phyloP scores from a whole-genome alignment of 176 grass and related monocot species.

The Oryza coarctata region DNA sequence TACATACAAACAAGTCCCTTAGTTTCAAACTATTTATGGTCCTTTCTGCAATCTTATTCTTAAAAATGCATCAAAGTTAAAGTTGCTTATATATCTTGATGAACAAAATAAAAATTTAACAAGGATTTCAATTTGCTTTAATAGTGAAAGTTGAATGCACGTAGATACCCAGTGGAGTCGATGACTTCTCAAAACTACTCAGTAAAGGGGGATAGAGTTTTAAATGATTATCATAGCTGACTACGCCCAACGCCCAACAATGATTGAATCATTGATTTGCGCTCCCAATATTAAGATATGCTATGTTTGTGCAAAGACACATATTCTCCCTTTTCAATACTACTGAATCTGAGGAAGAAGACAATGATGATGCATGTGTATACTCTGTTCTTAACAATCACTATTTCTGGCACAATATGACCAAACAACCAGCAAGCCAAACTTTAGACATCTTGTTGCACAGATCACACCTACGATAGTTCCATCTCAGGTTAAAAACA shows the following conservation, averaged over 20 bases:
- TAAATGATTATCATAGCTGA: no score
- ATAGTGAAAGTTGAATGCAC: no score
- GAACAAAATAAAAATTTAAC: no score
- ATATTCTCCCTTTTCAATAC: no score
- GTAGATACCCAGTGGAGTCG: no score
- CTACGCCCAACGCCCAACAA: no score
- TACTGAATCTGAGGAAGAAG: not conserved
- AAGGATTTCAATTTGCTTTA: no score
- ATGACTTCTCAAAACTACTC: no score
- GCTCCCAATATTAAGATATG: no score
- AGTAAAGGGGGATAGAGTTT: no score
- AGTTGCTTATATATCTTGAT: not conserved
- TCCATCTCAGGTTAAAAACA: constrained; percentile 61
- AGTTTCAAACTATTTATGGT: not conserved
- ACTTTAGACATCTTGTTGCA: constrained; percentile 30
- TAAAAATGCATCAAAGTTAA: not conserved
- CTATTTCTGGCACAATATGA: not conserved
- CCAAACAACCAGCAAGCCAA: constrained; percentile 42
- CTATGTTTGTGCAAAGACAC: no score
- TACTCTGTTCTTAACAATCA: not conserved
- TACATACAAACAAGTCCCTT: not conserved
- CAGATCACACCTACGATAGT: constrained; percentile 53
- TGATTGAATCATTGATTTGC: no score
- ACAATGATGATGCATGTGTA: not conserved
- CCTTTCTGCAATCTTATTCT: not conserved